Evolutionary conservation across 2,329 filamentous ascomycete genomes (phyloP), one percentile per base, ranked within the genome.

Genomic region (Zasmidium citrigriseum): DNA sequence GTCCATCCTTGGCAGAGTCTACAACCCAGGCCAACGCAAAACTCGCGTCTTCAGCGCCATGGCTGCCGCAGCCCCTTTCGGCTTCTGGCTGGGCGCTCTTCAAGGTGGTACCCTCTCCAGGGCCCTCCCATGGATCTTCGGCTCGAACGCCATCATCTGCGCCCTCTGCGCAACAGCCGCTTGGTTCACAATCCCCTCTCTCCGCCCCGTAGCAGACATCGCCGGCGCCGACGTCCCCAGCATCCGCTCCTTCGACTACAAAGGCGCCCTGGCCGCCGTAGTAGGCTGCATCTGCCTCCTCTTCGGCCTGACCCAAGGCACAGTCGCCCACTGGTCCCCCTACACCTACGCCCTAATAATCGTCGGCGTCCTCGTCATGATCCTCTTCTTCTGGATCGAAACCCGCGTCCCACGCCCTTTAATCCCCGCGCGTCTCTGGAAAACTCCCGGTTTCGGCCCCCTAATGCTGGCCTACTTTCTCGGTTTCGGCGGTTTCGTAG

Each of bases 401-500:
- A 67, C 65, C 3, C 59, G 61, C 25, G 71, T 72, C 3, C n/a
- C 60, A 2, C 71, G 72, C 1, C 73, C 73, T 1, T 58, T 75
- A 14, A 67, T 75, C 9, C 67, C 68, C 3, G 70, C 68, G 9
- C 74, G 72, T 3, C 72, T 80, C 2, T 79, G 77, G 77, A 72
- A 70, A 20, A 79, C 75, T 5, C 72, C 72, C 4, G 77, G 77
- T 5, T 79, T 80, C 57, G 73, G 74, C 0, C 74, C 76, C 0
- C 63, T 80, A 4, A 75, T 79, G 68, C 61, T 76, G 1, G 72
- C 77, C 2, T 79, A 78, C 57, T 78, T 78, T 60, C 67, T 79
- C 1, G 77, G 77, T 4, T 75, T 75, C 52, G 73, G 73, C 18
- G 57, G 62, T 22, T 69, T 66, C 46, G 63, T 67, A 14, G 67